Conservation (phyloP, 371 early-diverging fungal genomes). For the Mucor velutinosus region DNA sequence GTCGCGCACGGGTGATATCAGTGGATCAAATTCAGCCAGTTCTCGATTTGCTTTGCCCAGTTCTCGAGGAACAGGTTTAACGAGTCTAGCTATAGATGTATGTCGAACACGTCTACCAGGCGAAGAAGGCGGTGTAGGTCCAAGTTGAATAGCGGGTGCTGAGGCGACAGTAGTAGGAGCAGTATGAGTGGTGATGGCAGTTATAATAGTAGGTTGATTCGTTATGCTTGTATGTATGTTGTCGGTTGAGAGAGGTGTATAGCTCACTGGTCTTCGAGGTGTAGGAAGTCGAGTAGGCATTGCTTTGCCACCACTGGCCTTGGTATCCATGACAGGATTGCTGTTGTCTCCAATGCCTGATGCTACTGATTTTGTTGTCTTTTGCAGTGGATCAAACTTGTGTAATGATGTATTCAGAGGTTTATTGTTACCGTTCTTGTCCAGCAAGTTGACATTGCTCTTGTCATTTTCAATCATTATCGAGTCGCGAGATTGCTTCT, state of each 20-base stretch:
- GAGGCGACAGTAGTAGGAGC: not conserved
- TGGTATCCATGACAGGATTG: not conserved
- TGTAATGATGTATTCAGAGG: not conserved
- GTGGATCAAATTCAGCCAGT: conserved; percentile 29
- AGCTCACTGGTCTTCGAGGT: conserved; percentile 6
- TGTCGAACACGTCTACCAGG: conserved; percentile 21
- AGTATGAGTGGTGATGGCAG: not conserved
- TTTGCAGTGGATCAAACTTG: conserved; percentile 10
- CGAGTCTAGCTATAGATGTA: conserved; percentile 19
- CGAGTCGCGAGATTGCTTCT: not conserved
- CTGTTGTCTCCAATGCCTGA: not conserved
- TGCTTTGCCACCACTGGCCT: not conserved
- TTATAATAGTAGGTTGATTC: not conserved
- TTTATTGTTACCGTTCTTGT: not conserved
- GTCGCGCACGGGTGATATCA: conserved; percentile 17
- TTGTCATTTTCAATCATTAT: not conserved
- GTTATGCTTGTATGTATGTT: not conserved
- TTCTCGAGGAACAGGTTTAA: not conserved
- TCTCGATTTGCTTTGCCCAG: conserved; percentile 24
- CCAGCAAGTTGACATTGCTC: not conserved
- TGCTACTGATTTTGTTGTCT: not conserved
- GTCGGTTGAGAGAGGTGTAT: conserved; percentile 1
- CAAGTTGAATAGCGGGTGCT: not conserved
- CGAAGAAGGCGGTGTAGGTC: conserved; percentile 26
- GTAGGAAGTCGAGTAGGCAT: conserved; percentile 24